A percentile compares a stretch with the other conserved stretches of the same genome.
Conservation (phyloP, 257 asterid species). For the Gynochthodes officinalis region DNA sequence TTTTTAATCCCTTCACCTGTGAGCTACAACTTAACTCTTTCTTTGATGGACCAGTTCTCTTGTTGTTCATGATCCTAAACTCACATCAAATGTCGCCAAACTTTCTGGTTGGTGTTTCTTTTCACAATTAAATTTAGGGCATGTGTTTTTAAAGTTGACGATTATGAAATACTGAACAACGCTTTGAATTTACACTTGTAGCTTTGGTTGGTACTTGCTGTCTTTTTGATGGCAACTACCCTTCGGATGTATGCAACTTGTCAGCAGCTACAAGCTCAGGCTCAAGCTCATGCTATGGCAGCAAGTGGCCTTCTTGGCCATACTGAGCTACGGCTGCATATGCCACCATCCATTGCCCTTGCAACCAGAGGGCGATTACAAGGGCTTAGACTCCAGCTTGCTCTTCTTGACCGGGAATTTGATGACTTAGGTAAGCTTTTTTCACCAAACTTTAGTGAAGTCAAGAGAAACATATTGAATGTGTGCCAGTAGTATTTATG, state of each 20-base stretch:
- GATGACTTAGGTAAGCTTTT: constrained; percentile 74
- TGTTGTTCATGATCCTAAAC: constrained; percentile 96
- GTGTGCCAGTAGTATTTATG: neutral
- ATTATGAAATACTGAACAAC: neutral
- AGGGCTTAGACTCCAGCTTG: constrained; percentile 98
- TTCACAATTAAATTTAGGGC: neutral
- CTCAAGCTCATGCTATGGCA: constrained; percentile 97
- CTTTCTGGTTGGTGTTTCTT: constrained; percentile 74
- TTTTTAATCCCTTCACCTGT: constrained; percentile 11
- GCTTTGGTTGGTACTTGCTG: constrained; percentile 99
- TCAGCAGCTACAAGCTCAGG: constrained; percentile 99
- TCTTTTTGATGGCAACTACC: constrained; percentile 87
- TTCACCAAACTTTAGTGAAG: constrained; percentile 4
- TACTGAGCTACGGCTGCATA: constrained; percentile 89
- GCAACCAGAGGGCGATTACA: constrained; percentile 95
- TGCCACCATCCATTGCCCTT: constrained; percentile 97
- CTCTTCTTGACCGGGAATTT: constrained; percentile 97
- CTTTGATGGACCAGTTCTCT: constrained; percentile 64
- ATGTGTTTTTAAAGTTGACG: neutral
- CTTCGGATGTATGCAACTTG: constrained; percentile 98
- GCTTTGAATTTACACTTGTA: constrained; percentile 23
- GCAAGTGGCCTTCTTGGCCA: constrained; percentile 96
- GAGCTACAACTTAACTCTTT: constrained; percentile 20
- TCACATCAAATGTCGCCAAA: constrained; percentile 98
- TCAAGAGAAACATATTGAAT: neutral